A percentile compares a stretch with the other conserved stretches of the same genome.
Evolutionary conservation across 2,329 filamentous ascomycete genomes (phyloP).

Genomic region (Claviceps maximensis): DNA sequence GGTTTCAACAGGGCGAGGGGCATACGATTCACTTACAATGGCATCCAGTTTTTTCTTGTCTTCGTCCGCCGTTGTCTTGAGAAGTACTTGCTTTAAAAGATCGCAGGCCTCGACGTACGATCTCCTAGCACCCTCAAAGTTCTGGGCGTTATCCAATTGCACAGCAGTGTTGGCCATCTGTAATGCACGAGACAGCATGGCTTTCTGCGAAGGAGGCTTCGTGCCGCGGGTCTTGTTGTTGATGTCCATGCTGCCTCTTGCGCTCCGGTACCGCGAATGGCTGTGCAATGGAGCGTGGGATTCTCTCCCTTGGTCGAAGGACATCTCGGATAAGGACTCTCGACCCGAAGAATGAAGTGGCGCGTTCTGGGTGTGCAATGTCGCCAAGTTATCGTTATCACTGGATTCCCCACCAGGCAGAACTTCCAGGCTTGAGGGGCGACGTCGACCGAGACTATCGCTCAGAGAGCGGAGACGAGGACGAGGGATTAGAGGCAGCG

Average conservation of each 20-base stretch:
- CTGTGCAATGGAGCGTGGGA: conserved; percentile 14
- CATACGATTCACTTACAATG: conserved; percentile 54
- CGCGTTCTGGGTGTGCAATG: conserved; percentile 7
- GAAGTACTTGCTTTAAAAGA: conserved; percentile 75
- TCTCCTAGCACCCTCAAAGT: conserved; percentile 80
- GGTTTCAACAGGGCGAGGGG: no score
- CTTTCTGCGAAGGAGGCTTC: conserved; percentile 68
- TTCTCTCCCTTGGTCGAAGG: conserved; percentile 19
- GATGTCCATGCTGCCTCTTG: conserved; percentile 20
- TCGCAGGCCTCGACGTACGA: conserved; percentile 87
- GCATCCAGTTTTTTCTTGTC: conserved; percentile 84
- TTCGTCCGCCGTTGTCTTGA: conserved; percentile 69
- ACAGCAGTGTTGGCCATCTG: conserved; percentile 95
- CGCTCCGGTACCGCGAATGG: conserved; percentile 20
- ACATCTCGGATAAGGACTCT: conserved; percentile 13
- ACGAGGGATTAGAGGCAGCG: conserved; percentile 14
- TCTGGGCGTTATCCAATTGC: conserved; percentile 87
- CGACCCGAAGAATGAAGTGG: neutral
- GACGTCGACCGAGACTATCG: conserved; percentile 1
- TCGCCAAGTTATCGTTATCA: conserved; percentile 8
- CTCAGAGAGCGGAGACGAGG: conserved; percentile 14
- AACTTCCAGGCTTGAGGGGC: conserved; percentile 3
- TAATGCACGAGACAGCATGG: conserved; percentile 89
- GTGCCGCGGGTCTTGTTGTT: conserved; percentile 15
- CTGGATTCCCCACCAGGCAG: conserved; percentile 6